These are phyloP conservation scores for Rhizopogon salebrosus DNA, from an alignment of 768 basidiomycete species.

Conservation along the genomic window DNA sequence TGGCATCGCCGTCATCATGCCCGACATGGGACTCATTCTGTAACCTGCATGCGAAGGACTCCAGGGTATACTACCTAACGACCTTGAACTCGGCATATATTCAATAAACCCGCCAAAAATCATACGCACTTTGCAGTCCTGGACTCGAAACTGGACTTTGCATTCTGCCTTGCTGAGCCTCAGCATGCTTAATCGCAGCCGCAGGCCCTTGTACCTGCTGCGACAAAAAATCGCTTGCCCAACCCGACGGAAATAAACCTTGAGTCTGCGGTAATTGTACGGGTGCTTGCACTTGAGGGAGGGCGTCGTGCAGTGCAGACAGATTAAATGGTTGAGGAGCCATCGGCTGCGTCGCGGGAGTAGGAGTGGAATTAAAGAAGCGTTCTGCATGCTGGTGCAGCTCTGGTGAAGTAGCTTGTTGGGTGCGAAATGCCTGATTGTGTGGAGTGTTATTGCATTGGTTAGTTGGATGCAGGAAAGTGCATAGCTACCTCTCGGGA, in stretches of 20 bases:
- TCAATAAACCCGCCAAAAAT: not conserved
- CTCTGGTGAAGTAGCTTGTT: slow-evolving; percentile 33
- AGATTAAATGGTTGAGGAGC: slow-evolving; percentile 51
- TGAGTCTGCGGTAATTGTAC: slow-evolving; percentile 17
- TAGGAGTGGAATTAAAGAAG: slow-evolving; percentile 48
- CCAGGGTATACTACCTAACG: slow-evolving; percentile 36
- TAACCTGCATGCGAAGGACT: slow-evolving; percentile 31
- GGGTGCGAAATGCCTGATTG: slow-evolving; percentile 56
- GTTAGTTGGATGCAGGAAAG: slow-evolving; percentile 2
- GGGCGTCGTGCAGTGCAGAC: slow-evolving; percentile 29
- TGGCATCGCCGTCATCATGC: slow-evolving; percentile 17
- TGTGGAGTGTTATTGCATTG: not conserved
- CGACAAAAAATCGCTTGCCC: slow-evolving; percentile 60
- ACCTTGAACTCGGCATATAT: not conserved
- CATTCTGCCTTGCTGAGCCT: slow-evolving; percentile 8
- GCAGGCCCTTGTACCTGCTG: slow-evolving; percentile 4
- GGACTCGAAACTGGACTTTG: slow-evolving; percentile 3
- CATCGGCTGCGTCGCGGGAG: slow-evolving; percentile 29
- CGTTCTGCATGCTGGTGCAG: slow-evolving; percentile 62
- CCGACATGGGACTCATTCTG: slow-evolving; percentile 35
- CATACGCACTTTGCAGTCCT: slow-evolving; percentile 14
- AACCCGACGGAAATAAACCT: slow-evolving; percentile 31
- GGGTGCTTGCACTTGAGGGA: slow-evolving; percentile 11
- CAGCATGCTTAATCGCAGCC: slow-evolving; percentile 5
- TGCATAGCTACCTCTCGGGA: slow-evolving; percentile 51